Evolutionary conservation across 345 rosid species (phyloP).

Genomic region (Eucalyptus pumila): DNA sequence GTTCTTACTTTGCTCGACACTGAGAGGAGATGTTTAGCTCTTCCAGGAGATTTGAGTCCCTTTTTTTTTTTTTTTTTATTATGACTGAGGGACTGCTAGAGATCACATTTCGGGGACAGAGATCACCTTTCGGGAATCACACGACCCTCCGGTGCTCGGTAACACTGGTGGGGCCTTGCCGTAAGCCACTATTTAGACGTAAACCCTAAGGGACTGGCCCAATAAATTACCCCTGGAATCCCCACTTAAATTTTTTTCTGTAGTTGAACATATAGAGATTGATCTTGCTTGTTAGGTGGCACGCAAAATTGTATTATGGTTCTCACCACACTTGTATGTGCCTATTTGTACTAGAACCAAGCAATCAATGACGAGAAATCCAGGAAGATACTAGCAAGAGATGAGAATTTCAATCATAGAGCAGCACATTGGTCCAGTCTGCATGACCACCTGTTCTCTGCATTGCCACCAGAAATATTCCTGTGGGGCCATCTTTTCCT

Average conservation of each 20-base stretch:
- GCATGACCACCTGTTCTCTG: conserved; percentile 32
- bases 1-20: too few relatives aligned
- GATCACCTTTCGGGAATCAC: too few relatives aligned
- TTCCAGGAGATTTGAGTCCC: too few relatives aligned
- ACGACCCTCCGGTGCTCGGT: fast-evolving
- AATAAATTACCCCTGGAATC: too few relatives aligned
- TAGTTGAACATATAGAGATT: neutral
- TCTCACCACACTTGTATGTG: neutral
- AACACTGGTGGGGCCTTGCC: too few relatives aligned
- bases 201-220: fast-evolving
- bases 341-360: conserved; percentile 18
- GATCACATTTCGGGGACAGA: too few relatives aligned
- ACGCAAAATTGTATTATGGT: too few relatives aligned
- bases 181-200: too few relatives aligned
- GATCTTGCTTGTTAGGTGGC: neutral
- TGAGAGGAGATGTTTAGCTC: too few relatives aligned
- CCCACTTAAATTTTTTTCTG: neutral
- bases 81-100: too few relatives aligned
- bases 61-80: too few relatives aligned
- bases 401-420: conserved; percentile 50
- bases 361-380: conserved; percentile 23
- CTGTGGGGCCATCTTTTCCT: conserved; percentile 52
- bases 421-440: conserved; percentile 74
- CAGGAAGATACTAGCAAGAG: conserved; percentile 31
- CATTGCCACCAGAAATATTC: conserved; percentile 36